These are phyloP conservation scores for Alternaria ethzedia DNA, from an alignment of 2,329 filamentous ascomycete species.

Conservation along the genomic window DNA sequence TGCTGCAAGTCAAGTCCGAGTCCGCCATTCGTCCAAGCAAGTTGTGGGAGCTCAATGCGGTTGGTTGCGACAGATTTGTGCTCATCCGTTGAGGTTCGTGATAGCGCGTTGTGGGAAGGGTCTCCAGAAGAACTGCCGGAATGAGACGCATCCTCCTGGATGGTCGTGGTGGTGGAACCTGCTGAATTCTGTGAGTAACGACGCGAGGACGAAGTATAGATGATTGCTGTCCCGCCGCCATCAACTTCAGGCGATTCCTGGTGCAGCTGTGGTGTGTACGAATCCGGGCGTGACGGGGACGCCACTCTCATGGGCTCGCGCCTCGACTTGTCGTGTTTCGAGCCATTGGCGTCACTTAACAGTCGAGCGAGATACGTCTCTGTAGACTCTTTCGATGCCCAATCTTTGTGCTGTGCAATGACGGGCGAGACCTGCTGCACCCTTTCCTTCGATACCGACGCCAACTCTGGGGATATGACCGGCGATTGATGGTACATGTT, in stretches of 20 bases:
- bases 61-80: conserved; percentile 31
- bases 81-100: conserved; percentile 45
- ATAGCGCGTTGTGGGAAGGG: conserved; percentile 38
- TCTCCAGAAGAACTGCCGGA: conserved; percentile 41
- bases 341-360: conserved; percentile 48
- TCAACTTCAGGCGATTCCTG: conserved; percentile 34
- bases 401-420: conserved; percentile 60
- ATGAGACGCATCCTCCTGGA: conserved; percentile 41
- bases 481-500: conserved; percentile 50
- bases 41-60: conserved; percentile 44
- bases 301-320: conserved; percentile 15
- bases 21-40: conserved; percentile 46
- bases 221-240: conserved; percentile 45
- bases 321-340: conserved; percentile 14
- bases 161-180: conserved; percentile 41
- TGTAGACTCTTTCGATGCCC: conserved; percentile 62
- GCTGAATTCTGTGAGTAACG: conserved; percentile 44
- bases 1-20: conserved; percentile 55
- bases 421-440: conserved; percentile 58
- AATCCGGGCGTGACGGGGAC: conserved; percentile 18
- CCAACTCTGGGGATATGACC: conserved; percentile 49
- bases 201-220: conserved; percentile 43
- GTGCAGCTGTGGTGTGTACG: conserved; percentile 26
- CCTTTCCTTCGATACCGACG: conserved; percentile 48
- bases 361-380: conserved; percentile 61